Evolutionary conservation across 1,139 yeast genomes (phyloP).

Genomic region (Lodderomyces orthopsilosis): DNA sequence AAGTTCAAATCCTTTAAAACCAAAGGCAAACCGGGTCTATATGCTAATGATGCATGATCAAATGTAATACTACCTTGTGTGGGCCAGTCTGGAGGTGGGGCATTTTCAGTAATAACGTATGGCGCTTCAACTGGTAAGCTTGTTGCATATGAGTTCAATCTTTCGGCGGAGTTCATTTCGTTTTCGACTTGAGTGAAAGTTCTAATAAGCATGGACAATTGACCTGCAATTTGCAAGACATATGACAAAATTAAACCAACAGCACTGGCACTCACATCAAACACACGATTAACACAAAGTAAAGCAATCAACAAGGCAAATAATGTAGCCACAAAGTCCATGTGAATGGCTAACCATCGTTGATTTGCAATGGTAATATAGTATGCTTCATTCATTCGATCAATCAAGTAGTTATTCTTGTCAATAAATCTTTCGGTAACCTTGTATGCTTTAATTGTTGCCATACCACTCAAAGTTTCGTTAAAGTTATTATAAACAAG

Average conservation of each 20-base stretch:
- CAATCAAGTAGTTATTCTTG: conserved; percentile 49
- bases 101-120: conserved; percentile 48
- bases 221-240: conserved; percentile 51
- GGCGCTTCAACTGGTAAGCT: conserved; percentile 40
- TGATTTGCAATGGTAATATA: conserved; percentile 67
- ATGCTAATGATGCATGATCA: conserved; percentile 58
- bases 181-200: conserved; percentile 73
- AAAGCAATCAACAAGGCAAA: conserved; percentile 51
- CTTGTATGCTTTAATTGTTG: conserved; percentile 66
- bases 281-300: conserved; percentile 64
- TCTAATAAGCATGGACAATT: conserved; percentile 49
- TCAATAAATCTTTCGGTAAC: conserved; percentile 48
- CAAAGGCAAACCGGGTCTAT: conserved; percentile 72
- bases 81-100: conserved; percentile 56
- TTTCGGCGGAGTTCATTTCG: conserved; percentile 81
- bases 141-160: conserved; percentile 68
- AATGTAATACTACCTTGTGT: conserved; percentile 52
- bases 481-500: conserved; percentile 73
- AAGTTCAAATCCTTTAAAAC: conserved; percentile 60
- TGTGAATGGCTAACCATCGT: conserved; percentile 75
- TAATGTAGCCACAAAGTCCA: conserved; percentile 55
- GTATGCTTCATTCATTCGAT: conserved; percentile 74
- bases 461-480: conserved; percentile 72
- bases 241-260: conserved; percentile 71
- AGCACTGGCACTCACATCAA: conserved; percentile 60